phyloP scores from a whole-genome alignment of 129 eudicot species.

The Lactuca saligna region DNA sequence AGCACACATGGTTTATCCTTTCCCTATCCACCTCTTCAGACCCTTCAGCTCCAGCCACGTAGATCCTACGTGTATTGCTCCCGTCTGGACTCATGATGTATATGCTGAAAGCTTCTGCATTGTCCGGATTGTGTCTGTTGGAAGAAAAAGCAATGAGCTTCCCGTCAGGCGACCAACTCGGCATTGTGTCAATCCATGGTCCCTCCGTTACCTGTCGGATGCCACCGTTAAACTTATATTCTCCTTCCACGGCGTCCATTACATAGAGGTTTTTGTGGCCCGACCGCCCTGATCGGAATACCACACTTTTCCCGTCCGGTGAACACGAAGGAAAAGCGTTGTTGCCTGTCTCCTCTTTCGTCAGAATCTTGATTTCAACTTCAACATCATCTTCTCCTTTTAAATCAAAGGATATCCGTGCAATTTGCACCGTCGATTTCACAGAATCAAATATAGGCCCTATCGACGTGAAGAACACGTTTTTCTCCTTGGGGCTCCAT shows the following conservation, averaged over 20 bases:
- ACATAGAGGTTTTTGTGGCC: conserved; percentile 82
- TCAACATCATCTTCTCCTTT: conserved; percentile 24
- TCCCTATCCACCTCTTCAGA: conserved; percentile 46
- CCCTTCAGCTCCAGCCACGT: conserved; percentile 50
- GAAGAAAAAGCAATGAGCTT: conserved; percentile 79
- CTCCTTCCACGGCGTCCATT: conserved; percentile 64
- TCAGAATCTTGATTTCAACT: conserved; percentile 52
- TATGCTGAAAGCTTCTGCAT: conserved; percentile 47
- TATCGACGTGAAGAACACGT: conserved; percentile 73
- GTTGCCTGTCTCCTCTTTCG: conserved; percentile 64
- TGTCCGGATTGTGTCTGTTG: conserved; percentile 58
- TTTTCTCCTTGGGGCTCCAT: conserved; percentile 61
- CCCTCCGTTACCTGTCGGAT: conserved; percentile 74
- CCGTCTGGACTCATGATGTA: conserved; percentile 63
- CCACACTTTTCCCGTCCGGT: conserved; percentile 64
- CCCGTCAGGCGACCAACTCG: conserved; percentile 91
- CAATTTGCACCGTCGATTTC: conserved; percentile 60
- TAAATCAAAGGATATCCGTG: conserved; percentile 58
- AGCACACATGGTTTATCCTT: conserved; percentile 88
- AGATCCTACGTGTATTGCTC: conserved; percentile 46
- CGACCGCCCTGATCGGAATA: conserved; percentile 76
- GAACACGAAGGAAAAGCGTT: conserved; percentile 87
- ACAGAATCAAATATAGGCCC: conserved; percentile 63
- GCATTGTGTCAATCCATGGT: conserved; percentile 94
- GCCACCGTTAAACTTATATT: conserved; percentile 36